Conservation (phyloP, 2,329 filamentous ascomycete species). For the Fusarium liriodendri region DNA sequence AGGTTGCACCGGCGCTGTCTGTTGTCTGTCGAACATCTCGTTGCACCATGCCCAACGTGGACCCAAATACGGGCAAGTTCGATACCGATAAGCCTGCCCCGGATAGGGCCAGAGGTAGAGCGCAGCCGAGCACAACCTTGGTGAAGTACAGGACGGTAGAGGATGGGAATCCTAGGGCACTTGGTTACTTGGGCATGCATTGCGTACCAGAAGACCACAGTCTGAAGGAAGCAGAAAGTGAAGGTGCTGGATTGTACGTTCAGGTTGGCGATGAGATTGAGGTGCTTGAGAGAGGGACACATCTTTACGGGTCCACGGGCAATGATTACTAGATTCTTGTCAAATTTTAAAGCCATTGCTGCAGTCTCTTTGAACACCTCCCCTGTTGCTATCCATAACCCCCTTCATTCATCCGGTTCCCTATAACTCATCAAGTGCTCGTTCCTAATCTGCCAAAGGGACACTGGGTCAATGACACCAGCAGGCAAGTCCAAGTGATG, state of each 20-base stretch:
- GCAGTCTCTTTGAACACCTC: background rate
- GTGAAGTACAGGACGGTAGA: slow-evolving; percentile 39
- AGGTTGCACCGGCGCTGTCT: slow-evolving; percentile 7
- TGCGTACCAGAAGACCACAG: slow-evolving; percentile 43
- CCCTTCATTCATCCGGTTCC: background rate
- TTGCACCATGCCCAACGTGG: slow-evolving; percentile 32
- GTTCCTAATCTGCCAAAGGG: background rate
- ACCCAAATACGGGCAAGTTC: slow-evolving; percentile 21
- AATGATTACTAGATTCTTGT: slow-evolving; percentile 38
- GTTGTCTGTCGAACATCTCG: slow-evolving; percentile 35
- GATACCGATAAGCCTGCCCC: slow-evolving; percentile 3
- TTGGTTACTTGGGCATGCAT: slow-evolving; percentile 47
- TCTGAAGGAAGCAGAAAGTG: slow-evolving; percentile 11
- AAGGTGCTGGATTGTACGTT: slow-evolving; percentile 21
- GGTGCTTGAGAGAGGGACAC: slow-evolving; percentile 42
- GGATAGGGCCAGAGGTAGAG: slow-evolving; percentile 32
- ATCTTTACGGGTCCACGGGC: slow-evolving; percentile 43
- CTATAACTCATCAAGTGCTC: background rate
- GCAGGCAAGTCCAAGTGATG: background rate
- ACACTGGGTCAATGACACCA: background rate
- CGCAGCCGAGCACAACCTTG: slow-evolving; percentile 44
- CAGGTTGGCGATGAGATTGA: slow-evolving; percentile 45
- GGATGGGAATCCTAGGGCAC: slow-evolving; percentile 39
- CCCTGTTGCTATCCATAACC: background rate
- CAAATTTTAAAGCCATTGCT: background rate